These are phyloP conservation scores for Panicum miliaceum DNA, from an alignment of 176 grass and related monocot species.

Conservation along the genomic window DNA sequence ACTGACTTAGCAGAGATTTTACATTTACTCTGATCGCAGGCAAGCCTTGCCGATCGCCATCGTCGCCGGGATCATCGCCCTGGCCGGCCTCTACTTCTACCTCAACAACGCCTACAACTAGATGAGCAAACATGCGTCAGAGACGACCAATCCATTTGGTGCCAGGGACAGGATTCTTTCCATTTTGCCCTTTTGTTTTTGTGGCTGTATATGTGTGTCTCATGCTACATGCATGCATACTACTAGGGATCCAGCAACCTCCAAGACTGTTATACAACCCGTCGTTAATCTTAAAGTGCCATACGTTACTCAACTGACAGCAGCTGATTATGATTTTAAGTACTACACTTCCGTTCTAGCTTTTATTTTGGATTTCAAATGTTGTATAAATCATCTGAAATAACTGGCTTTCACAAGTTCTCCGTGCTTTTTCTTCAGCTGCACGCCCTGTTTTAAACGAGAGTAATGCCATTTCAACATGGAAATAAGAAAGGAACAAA, in stretches of 20 bases:
- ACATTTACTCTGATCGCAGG: conserved; percentile 26
- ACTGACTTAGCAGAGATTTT: not conserved
- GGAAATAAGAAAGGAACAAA: not conserved
- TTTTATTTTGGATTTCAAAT: not conserved
- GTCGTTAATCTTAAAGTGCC: not conserved
- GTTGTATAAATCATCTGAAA: not conserved
- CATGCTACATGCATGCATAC: not conserved
- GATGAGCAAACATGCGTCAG: not conserved
- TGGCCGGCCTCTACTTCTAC: conserved; percentile 77
- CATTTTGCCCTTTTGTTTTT: conserved; percentile 25
- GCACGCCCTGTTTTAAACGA: not conserved
- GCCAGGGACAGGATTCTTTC: not conserved
- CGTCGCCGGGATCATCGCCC: conserved; percentile 53
- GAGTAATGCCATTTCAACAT: not conserved
- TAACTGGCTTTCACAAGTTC: not conserved
- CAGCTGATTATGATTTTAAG: not conserved
- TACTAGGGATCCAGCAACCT: not conserved
- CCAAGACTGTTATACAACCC: not conserved
- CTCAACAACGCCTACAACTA: conserved; percentile 73
- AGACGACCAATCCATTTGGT: not conserved
- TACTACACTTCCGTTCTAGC: not conserved
- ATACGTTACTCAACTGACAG: not conserved
- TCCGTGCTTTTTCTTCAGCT: not conserved
- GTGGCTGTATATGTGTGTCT: not conserved
- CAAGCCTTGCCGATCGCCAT: conserved; percentile 72